Evolutionary conservation across 169 alveolate species (phyloP).

Genomic region (Plasmodium cynomolgi): DNA sequence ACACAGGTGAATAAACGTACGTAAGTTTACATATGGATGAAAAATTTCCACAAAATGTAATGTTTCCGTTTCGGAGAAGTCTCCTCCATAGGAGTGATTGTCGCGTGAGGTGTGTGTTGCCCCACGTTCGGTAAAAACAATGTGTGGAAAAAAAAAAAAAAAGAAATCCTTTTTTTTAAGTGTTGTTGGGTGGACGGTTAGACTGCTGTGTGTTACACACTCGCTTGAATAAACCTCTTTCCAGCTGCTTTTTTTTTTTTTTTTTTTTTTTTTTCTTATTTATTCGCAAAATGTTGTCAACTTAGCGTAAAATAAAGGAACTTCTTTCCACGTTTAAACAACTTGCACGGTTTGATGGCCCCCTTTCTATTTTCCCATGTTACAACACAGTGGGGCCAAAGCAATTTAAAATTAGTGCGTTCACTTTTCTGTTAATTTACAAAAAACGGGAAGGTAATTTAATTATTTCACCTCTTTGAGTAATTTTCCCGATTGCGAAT

Average conservation of each 20-base stretch:
- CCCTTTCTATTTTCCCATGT: background rate
- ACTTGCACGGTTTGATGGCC: background rate
- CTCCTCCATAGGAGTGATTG: background rate
- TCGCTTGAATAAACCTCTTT: background rate
- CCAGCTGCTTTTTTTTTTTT: background rate
- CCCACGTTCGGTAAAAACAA: background rate
- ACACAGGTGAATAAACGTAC: background rate
- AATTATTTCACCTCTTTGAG: background rate
- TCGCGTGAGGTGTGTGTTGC: background rate
- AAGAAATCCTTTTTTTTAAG: background rate
- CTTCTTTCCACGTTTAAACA: background rate
- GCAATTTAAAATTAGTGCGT: background rate
- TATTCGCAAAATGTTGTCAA: background rate
- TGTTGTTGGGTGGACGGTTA: background rate
- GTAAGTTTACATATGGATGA: background rate
- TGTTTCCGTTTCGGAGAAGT: background rate
- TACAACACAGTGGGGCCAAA: background rate
- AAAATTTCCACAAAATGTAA: background rate
- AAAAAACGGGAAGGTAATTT: background rate
- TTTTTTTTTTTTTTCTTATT: background rate
- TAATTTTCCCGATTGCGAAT: background rate
- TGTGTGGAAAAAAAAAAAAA: background rate
- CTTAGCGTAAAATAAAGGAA: background rate
- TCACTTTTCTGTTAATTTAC: background rate
- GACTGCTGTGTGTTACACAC: background rate